Conservation (phyloP, 179 eudicot genomes). For the Drosera spatulata region DNA sequence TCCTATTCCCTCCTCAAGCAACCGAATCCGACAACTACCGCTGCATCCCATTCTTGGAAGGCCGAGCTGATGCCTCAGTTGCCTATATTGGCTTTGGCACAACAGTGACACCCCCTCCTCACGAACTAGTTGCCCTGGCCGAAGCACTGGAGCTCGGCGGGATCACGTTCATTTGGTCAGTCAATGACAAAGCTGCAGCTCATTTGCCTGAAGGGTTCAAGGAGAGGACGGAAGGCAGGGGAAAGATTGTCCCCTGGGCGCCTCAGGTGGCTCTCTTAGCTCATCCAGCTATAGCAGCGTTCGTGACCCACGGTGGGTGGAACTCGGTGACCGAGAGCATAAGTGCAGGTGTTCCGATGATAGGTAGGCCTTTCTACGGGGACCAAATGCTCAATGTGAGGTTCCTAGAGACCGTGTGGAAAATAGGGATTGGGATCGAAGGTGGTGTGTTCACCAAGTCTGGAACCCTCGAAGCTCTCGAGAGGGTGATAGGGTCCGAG, state of each 20-base stretch:
- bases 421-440: constrained; percentile 12
- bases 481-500: constrained; percentile 15
- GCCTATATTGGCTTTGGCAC: constrained; percentile 28
- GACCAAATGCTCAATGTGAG: constrained; percentile 7
- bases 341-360: constrained; percentile 10
- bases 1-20: not conserved
- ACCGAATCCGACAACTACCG: constrained; percentile 5
- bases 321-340: constrained; percentile 6
- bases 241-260: constrained; percentile 8
- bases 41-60: constrained; percentile 28
- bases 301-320: constrained; percentile 11
- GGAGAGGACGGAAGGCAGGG: not conserved
- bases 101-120: constrained; percentile 12
- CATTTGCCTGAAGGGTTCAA: constrained; percentile 2
- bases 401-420: not conserved
- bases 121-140: constrained; percentile 23
- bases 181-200: not conserved
- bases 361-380: constrained; percentile 23
- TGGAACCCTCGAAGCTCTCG: constrained; percentile 19
- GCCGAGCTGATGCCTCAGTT: not conserved
- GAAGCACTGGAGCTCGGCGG: constrained; percentile 20
- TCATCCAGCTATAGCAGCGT: constrained; percentile 5
- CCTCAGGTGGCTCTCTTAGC: constrained; percentile 8
- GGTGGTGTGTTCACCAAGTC: constrained; percentile 25
- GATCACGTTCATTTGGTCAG: constrained; percentile 34